Base-by-base conservation (phyloP, 2,329 filamentous ascomycete species). In the Oidium heveae region DNA sequence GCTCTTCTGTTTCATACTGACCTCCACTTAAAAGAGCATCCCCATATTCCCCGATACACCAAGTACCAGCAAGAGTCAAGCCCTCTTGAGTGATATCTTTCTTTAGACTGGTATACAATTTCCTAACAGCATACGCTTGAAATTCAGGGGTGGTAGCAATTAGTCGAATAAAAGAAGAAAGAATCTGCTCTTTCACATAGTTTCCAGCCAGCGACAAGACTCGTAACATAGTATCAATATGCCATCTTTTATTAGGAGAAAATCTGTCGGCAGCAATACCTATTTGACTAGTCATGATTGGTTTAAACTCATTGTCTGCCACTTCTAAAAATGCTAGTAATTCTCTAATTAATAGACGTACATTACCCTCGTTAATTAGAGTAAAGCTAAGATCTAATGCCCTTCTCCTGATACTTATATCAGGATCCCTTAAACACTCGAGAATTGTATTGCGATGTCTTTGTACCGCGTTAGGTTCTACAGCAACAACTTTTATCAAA, bases 371-470 rank as follows among this genome's bases (percentile, higher is more conserved):
- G 66, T 98, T 96, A 69, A 98, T 95, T 54, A 98, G 73, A 4
- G 93, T 98, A 65, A 98, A 98, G 68, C 91, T 96, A 56, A 98
- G 78, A 65, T 98, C 91, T 41, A 98, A 75, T n/a, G 91, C 91
- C 68, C 91, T 79, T 64, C 91, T 77, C 63, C 93, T 78, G 63
- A 98, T 98, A 70, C 89, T 96, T 67, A 98, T 96, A 70, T 98
- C 91, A 1, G 93, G 91, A 65, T 98, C 91, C 59, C 93, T 78
- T 57, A 98, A 70, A 69, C 91, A 98, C 67, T 98, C 91, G 37
- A 98, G 71, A 58, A 98, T 96, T 0, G 91, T 98, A 70, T 96
- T 98, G 55, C 93, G 80, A 68, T 98, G 91, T 65, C 91, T 76
- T 67, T 98, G 91, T 1, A 98, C 91, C 3, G 91, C 91, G 66